A percentile compares a stretch with the other conserved stretches of the same genome.
These are phyloP conservation scores for Chlamydomonas applanata DNA, from an alignment of 139 green algal genomes.

Conservation along the genomic window DNA sequence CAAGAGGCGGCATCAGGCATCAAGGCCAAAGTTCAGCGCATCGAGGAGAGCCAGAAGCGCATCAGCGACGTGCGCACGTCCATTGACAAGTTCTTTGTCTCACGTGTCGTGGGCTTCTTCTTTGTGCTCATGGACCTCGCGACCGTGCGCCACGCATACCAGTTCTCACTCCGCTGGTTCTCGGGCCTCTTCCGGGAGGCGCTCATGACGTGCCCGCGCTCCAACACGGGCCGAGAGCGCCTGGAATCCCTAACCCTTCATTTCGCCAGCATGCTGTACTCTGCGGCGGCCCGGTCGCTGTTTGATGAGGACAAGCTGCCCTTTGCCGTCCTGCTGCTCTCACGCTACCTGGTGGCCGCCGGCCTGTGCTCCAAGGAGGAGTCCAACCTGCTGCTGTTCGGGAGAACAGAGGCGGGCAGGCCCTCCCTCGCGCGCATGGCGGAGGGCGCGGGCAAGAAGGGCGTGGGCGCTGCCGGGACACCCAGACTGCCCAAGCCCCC, in stretches of 20 bases:
- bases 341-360: constrained; percentile 26
- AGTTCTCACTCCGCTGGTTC: constrained; percentile 47
- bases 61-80: constrained; percentile 23
- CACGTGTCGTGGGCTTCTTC: constrained; percentile 33
- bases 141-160: constrained; percentile 37
- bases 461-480: too few species aligned
- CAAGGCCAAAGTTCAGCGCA: constrained; percentile 41
- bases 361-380: constrained; percentile 36
- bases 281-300: constrained; percentile 43
- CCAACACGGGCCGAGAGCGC: constrained; percentile 23
- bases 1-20: constrained; percentile 24
- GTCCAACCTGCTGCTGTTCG: constrained; percentile 40
- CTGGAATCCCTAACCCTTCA: constrained; percentile 35
- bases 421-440: constrained; percentile 28
- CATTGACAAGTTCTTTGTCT: constrained; percentile 37
- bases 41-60: constrained; percentile 27
- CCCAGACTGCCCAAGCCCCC: too few species aligned
- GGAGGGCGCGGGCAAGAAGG: not conserved
- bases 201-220: constrained; percentile 27
- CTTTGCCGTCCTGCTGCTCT: constrained; percentile 51
- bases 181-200: constrained; percentile 35
- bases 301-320: constrained; percentile 78
- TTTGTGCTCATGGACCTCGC: constrained; percentile 37
- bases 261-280: constrained; percentile 46
- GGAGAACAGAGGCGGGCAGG: constrained; percentile 27